phyloP scores from a whole-genome alignment of 2,329 filamentous ascomycete species.

The Ophiostoma sp. region DNA sequence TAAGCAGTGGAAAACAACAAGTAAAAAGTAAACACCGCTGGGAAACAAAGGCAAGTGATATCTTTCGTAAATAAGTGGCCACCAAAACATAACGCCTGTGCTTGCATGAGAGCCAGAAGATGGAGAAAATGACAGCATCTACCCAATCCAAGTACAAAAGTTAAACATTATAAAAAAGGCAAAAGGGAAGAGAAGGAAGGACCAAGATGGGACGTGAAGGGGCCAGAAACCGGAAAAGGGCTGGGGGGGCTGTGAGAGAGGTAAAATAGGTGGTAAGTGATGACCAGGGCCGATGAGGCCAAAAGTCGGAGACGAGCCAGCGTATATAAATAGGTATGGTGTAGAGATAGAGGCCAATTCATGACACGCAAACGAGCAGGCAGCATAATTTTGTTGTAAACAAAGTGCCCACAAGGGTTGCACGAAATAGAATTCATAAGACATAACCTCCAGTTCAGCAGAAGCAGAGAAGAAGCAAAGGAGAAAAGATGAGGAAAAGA shows the following conservation, averaged over 20 bases:
- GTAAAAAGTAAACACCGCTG: not conserved
- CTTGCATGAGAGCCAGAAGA: not conserved
- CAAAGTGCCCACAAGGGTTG: conserved; percentile 12
- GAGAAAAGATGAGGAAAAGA: not conserved
- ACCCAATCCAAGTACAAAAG: not conserved
- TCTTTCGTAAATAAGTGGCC: not conserved
- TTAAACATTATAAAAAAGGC: not conserved
- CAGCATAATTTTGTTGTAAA: conserved; percentile 10
- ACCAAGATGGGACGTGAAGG: not conserved
- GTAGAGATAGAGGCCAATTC: conserved; percentile 4
- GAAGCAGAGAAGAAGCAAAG: not conserved
- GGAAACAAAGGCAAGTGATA: not conserved
- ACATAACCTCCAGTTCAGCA: conserved; percentile 7
- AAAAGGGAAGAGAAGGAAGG: not conserved
- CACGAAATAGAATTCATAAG: conserved; percentile 6
- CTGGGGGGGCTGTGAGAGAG: no score
- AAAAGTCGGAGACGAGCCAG: not conserved
- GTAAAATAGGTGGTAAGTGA: no score
- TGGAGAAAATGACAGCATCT: not conserved
- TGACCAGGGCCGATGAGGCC: not conserved
- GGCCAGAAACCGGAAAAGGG: not conserved
- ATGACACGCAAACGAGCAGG: conserved; percentile 6
- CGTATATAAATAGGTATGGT: not conserved
- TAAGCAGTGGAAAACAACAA: not conserved
- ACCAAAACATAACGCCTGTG: conserved; percentile 11